A percentile compares a stretch with the other conserved stretches of the same genome.
These are phyloP conservation scores for Henckelia pumila DNA, from an alignment of 257 asterid species.

Conservation along the genomic window DNA sequence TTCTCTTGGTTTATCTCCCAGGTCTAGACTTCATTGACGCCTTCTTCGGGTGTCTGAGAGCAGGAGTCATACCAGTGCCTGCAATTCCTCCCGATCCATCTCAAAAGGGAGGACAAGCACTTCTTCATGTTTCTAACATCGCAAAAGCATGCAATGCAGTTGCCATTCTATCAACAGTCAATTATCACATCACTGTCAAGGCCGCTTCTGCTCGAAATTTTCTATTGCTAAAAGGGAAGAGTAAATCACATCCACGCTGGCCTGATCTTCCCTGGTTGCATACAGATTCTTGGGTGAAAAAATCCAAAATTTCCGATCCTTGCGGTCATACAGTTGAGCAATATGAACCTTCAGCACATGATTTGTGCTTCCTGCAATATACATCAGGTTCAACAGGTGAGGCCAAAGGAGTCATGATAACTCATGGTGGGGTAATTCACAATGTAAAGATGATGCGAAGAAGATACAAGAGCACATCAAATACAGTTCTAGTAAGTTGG, in stretches of 20 bases:
- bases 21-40: constrained; percentile 71
- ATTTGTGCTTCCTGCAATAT: constrained; percentile 62
- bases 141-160: constrained; percentile 60
- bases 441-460: constrained; percentile 63
- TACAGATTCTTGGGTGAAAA: constrained; percentile 61
- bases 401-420: constrained; percentile 72
- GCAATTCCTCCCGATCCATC: constrained; percentile 60
- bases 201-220: constrained; percentile 47
- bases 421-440: constrained; percentile 60
- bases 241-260: constrained; percentile 38
- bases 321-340: constrained; percentile 18
- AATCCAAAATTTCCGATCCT: constrained; percentile 28
- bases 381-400: constrained; percentile 75
- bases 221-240: constrained; percentile 31
- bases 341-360: constrained; percentile 32
- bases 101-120: constrained; percentile 57
- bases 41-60: constrained; percentile 65
- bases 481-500: constrained; percentile 63
- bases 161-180: constrained; percentile 55
- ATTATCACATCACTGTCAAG: constrained; percentile 51
- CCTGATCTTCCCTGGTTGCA: constrained; percentile 62
- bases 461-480: constrained; percentile 53
- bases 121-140: constrained; percentile 49
- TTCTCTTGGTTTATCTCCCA: constrained; percentile 52
- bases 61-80: constrained; percentile 58